These are phyloP conservation scores for Medicago arabica DNA, from an alignment of 306 rosid species.

Conservation along the genomic window DNA sequence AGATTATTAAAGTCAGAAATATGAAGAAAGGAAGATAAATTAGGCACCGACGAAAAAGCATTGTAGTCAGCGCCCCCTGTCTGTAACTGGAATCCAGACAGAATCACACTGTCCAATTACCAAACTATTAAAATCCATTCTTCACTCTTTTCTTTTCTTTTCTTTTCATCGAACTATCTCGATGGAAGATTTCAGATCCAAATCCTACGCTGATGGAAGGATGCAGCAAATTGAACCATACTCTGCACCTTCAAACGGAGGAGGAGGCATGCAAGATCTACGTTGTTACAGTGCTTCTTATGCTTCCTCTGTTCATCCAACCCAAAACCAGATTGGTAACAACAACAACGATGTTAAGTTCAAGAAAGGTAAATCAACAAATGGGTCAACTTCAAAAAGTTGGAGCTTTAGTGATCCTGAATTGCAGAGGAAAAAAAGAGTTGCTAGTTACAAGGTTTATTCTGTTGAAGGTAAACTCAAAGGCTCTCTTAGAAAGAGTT, in stretches of 20 bases:
- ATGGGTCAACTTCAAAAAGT: conserved; percentile 60
- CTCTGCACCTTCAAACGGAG: conserved; percentile 36
- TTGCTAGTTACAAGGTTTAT: conserved; percentile 92
- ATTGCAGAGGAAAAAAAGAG: conserved; percentile 90
- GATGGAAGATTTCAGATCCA: conserved; percentile 85
- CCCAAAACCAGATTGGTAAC: conserved; percentile 47
- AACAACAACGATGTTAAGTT: conserved; percentile 49
- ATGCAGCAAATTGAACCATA: conserved; percentile 74
- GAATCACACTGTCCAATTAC: too few relatives aligned
- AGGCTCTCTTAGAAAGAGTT: conserved; percentile 81
- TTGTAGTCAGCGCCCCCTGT: background rate
- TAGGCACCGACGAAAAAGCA: too few relatives aligned
- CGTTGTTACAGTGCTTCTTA: conserved; percentile 86
- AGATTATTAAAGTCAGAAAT: too few relatives aligned
- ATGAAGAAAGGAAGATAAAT: too few relatives aligned
- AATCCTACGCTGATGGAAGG: conserved; percentile 70
- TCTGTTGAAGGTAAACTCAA: conserved; percentile 87
- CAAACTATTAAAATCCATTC: too few relatives aligned
- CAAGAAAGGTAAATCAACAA: conserved; percentile 83
- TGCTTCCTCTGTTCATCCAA: conserved; percentile 69
- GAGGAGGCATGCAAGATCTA: conserved; percentile 70
- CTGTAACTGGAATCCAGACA: background rate
- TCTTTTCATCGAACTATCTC: too few relatives aligned
- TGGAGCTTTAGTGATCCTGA: conserved; percentile 92
- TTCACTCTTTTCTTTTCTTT: too few relatives aligned